Conservation (phyloP, 1,139 yeast species). For the Yamadazyma atmosphaerica region DNA sequence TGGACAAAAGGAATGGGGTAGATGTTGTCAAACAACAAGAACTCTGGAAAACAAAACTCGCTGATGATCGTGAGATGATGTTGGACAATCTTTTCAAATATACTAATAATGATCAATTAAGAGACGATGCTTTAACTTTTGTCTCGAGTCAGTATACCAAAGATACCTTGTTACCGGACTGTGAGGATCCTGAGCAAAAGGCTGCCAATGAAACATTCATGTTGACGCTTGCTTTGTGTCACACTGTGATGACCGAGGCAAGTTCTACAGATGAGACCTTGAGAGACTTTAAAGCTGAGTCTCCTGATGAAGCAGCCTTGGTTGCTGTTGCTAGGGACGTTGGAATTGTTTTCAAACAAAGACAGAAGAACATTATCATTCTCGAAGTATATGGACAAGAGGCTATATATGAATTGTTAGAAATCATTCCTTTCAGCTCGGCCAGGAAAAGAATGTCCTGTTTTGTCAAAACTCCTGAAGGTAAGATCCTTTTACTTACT, state of each 20-base stretch:
- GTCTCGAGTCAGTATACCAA: conserved; percentile 61
- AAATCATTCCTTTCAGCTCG: conserved; percentile 82
- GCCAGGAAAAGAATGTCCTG: conserved; percentile 80
- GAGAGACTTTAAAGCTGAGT: conserved; percentile 77
- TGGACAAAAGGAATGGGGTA: conserved; percentile 83
- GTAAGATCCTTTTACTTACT: conserved; percentile 61
- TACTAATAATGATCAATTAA: conserved; percentile 56
- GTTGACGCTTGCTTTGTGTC: conserved; percentile 88
- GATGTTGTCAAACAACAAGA: conserved; percentile 71
- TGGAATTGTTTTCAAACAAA: conserved; percentile 78
- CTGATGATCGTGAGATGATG: conserved; percentile 67
- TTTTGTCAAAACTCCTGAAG: conserved; percentile 47
- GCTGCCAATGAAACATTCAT: conserved; percentile 72
- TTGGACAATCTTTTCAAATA: conserved; percentile 48
- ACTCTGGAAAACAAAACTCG: conserved; percentile 62
- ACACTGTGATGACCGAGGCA: conserved; percentile 81
- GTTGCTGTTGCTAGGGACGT: conserved; percentile 92
- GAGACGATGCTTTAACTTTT: conserved; percentile 72
- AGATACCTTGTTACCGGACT: conserved; percentile 31
- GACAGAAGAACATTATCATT: conserved; percentile 70
- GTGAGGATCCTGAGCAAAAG: conserved; percentile 55
- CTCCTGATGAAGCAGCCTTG: conserved; percentile 98
- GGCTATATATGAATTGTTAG: conserved; percentile 70
- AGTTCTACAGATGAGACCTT: conserved; percentile 57
- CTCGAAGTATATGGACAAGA: conserved; percentile 75